Base-by-base conservation (phyloP, 2,329 filamentous ascomycete species). In the Curvularia hawaiiensis region DNA sequence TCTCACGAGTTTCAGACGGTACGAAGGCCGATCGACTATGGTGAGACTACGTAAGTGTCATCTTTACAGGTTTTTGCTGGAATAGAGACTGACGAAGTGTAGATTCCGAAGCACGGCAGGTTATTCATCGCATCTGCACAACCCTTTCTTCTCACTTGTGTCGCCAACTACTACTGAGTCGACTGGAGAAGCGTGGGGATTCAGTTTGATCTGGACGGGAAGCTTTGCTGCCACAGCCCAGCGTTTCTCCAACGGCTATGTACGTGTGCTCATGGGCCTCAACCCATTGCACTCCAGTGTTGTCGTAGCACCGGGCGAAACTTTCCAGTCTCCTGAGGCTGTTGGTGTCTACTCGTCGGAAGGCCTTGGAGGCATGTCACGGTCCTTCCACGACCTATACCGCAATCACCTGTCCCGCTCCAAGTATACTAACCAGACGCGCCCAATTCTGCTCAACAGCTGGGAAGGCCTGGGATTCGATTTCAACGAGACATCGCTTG, bases 391-490 rank as follows among this genome's bases (percentile, higher is more conserved):
- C 63, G 79, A 84, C 0, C 76, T 89, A 0, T 89, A 86, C 68
- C 82, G 83, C 45, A 82, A 85, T 50, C 83, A 89, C 62, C 79
- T 89, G 48, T 84, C 87, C 58, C 77, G 82, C 65, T 83, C 82
- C 71, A 82, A 85, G 57, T 81, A 82, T 60, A 85, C 80, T 10
- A 77, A 77, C 9, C 73, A 80, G 62, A 79, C 79, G 11, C 82
- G 82, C 0, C 87, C 85, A 0, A 77, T 83, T 0, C 72, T 89
- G 43, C 79, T 89, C 22, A 89, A 89, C 69, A 87, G 85, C 38
- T 89, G 87, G 87, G 87, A 89, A 67, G 86, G 85, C 0, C 75
- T 88, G 0, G 79, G 79, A 14, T 88, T 86, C 63, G 73, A 87
- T 61, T 84, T 82, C 69, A 85, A 88, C 62, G 76, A 84, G 48